Percentiles rank a stretch among this genome's conserved stretches.
Evolutionary conservation across 2,329 filamentous ascomycete species (phyloP).

Genomic region (Penicillium janthinellum): DNA sequence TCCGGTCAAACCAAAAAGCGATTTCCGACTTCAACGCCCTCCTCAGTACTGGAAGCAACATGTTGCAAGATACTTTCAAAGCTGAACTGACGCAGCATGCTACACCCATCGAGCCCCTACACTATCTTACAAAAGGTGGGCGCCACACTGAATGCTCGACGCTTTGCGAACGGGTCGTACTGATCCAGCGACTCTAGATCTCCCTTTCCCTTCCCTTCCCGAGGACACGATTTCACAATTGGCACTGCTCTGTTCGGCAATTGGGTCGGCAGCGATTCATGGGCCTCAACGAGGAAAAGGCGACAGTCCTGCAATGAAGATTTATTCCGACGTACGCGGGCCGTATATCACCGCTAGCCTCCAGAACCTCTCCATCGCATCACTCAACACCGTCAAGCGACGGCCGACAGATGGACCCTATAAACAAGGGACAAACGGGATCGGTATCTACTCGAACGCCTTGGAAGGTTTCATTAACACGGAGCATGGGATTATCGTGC

Average conservation of each 20-base stretch:
- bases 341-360: constrained; percentile 82
- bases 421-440: constrained; percentile 83
- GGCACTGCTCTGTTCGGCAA: constrained; percentile 75
- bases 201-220: constrained; percentile 77
- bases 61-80: constrained; percentile 83
- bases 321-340: constrained; percentile 83
- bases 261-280: constrained; percentile 63
- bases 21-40: constrained; percentile 77
- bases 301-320: constrained; percentile 73
- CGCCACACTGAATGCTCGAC: neutral
- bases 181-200: constrained; percentile 43
- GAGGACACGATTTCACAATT: constrained; percentile 75
- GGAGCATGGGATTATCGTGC: constrained; percentile 88
- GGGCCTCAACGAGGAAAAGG: constrained; percentile 53
- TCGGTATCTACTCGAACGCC: constrained; percentile 82
- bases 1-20: constrained; percentile 88
- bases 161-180: neutral
- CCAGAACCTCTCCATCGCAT: constrained; percentile 83
- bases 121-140: constrained; percentile 86
- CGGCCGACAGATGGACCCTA: constrained; percentile 78
- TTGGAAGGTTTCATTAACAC: constrained; percentile 85
- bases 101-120: constrained; percentile 79
- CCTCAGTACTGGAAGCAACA: constrained; percentile 75
- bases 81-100: constrained; percentile 77
- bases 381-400: constrained; percentile 78